phyloP scores from a whole-genome alignment of 1,284 basidiomycete species.

The Pholiota adiposa region DNA sequence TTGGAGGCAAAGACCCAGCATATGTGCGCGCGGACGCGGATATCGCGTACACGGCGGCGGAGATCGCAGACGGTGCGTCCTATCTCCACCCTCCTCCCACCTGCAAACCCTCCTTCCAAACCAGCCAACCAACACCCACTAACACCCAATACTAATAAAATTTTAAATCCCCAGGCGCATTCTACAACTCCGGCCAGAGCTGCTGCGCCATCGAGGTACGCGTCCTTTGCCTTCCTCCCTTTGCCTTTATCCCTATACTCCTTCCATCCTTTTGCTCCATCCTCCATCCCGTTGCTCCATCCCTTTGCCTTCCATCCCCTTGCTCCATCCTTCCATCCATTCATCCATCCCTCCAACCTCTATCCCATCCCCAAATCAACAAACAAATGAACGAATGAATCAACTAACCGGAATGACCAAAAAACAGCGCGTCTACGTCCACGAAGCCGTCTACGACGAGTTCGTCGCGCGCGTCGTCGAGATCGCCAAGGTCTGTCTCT shows the following conservation, averaged over 20 bases:
- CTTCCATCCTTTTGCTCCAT: no score
- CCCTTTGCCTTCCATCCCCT: no score
- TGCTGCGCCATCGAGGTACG: slow-evolving; percentile 84
- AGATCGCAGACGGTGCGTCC: slow-evolving; percentile 84
- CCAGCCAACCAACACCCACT: no score
- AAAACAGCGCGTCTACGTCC: slow-evolving; percentile 88
- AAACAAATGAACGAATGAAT: no score
- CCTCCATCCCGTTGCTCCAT: no score
- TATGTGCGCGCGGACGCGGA: slow-evolving; percentile 91
- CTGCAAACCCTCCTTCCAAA: no score
- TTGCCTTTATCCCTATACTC: no score
- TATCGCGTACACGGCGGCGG: slow-evolving; percentile 79
- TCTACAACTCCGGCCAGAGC: slow-evolving; percentile 96
- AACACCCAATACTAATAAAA: background rate
- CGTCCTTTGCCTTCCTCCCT: no score
- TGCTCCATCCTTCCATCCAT: no score
- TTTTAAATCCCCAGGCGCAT: slow-evolving; percentile 81
- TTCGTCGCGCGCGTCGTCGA: slow-evolving; percentile 83
- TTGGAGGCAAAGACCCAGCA: slow-evolving; percentile 96
- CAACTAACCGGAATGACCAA: no score
- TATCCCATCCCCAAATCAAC: no score
- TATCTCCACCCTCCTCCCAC: background rate
- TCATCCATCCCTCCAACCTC: no score
- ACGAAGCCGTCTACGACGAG: slow-evolving; percentile 79
- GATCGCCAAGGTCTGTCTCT: slow-evolving; percentile 62